A percentile compares a stretch with the other conserved stretches of the same genome.
Conservation (phyloP, 2,329 filamentous ascomycete species). For the Epichloe coenophiala region DNA sequence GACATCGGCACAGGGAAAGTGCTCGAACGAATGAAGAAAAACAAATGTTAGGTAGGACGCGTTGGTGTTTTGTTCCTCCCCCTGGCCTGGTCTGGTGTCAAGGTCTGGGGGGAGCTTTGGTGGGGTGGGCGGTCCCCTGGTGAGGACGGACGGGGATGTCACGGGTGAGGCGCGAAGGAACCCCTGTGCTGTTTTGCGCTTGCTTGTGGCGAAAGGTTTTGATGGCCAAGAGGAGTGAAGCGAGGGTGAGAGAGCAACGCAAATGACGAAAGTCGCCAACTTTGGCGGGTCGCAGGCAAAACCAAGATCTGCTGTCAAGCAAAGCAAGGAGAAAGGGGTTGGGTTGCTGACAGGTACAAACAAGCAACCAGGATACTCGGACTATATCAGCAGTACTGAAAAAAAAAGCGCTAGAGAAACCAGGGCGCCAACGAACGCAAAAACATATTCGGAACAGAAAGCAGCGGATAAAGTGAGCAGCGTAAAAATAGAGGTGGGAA, state of each 20-base stretch:
- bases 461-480: conserved; percentile 17
- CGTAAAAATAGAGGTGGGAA: conserved; percentile 18
- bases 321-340: no score
- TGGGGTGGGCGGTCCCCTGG: conserved; percentile 25
- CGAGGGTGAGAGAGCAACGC: background rate
- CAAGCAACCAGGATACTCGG: background rate
- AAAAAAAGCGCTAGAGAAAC: conserved; percentile 15
- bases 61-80: conserved; percentile 34
- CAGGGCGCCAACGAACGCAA: background rate
- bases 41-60: conserved; percentile 29
- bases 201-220: conserved; percentile 13
- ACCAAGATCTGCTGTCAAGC: no score
- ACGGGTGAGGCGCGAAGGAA: conserved; percentile 35
- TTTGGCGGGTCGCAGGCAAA: background rate
- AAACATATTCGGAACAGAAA: conserved; percentile 19
- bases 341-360: background rate
- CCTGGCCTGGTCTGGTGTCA: conserved; percentile 25
- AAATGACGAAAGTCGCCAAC: background rate
- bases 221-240: background rate
- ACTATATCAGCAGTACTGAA: background rate
- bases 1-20: conserved; percentile 21
- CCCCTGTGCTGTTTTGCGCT: conserved; percentile 15
- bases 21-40: conserved; percentile 24
- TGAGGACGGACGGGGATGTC: conserved; percentile 21
- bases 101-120: conserved; percentile 27